Conservation (phyloP, 2,329 filamentous ascomycete genomes). For the Alternaria arborescens region DNA sequence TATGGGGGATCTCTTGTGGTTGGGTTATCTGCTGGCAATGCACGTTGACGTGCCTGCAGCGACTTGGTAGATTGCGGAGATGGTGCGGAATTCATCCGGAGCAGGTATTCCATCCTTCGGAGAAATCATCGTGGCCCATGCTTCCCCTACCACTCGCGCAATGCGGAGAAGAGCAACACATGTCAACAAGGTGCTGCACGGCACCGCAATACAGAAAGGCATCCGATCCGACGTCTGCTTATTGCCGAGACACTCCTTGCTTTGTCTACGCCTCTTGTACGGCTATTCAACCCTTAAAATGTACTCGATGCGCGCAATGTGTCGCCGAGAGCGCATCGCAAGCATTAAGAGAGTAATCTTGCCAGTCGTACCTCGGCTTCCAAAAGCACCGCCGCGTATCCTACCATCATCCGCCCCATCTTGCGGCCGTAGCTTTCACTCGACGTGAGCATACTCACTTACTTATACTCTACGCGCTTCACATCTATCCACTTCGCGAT, state of each 20-base stretch:
- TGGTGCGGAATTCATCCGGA: conserved; percentile 13
- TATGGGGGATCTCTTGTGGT: background rate
- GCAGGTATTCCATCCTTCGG: conserved; percentile 2
- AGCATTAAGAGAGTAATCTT: conserved; percentile 18
- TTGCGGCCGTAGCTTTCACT: conserved; percentile 35
- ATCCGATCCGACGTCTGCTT: background rate
- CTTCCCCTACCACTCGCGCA: background rate
- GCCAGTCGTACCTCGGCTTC: conserved; percentile 33
- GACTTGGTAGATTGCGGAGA: conserved; percentile 27
- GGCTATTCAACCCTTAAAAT: background rate
- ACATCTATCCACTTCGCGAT: background rate
- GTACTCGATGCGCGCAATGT: background rate
- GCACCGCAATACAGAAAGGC: background rate
- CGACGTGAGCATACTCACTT: conserved; percentile 18
- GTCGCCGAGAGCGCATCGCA: background rate
- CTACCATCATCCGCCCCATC: conserved; percentile 11
- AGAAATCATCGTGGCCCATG: conserved; percentile 8
- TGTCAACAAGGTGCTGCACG: background rate
- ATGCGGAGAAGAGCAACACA: conserved; percentile 11
- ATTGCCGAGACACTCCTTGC: background rate
- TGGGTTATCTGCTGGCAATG: conserved; percentile 6
- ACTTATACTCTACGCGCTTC: conserved; percentile 1
- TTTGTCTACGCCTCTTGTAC: background rate
- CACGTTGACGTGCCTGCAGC: conserved; percentile 30
- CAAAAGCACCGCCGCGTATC: conserved; percentile 10